Evolutionary conservation across 2,329 filamentous ascomycete genomes (phyloP).

Genomic region (Claviceps paspali): DNA sequence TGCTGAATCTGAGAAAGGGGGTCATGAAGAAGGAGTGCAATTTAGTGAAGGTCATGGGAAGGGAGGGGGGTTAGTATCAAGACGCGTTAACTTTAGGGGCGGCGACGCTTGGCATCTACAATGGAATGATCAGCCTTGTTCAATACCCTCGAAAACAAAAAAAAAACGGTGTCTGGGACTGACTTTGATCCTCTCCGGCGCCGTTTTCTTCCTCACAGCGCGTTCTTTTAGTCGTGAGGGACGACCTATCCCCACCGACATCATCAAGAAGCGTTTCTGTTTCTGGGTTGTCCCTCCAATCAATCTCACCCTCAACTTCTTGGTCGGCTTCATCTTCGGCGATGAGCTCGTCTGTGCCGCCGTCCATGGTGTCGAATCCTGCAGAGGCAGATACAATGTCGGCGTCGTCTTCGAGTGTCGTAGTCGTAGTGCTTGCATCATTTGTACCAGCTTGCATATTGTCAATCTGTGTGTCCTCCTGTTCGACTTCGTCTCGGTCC

Average conservation of each 20-base stretch:
- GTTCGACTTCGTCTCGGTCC: background rate
- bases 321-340: background rate
- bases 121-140: constrained; percentile 5
- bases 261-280: constrained; percentile 1
- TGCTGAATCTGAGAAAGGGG: background rate
- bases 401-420: constrained; percentile 14
- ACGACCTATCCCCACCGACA: constrained; percentile 2
- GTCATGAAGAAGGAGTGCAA: background rate
- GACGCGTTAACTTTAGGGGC: constrained; percentile 4
- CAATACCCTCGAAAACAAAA: no score
- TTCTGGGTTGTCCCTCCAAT: constrained; percentile 9
- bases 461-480: background rate
- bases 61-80: constrained; percentile 4
- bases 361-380: background rate
- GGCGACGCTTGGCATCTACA: constrained; percentile 10
- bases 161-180: background rate
- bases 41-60: background rate
- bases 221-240: constrained; percentile 6
- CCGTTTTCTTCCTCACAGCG: constrained; percentile 8
- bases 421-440: constrained; percentile 3
- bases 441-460: background rate
- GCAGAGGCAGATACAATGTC: constrained; percentile 13
- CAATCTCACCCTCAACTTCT: constrained; percentile 7
- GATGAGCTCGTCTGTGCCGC: background rate
- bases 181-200: constrained; percentile 8